Conservation (phyloP, 805 yeast genomes). For the Nakazawaea ishiwadae region DNA sequence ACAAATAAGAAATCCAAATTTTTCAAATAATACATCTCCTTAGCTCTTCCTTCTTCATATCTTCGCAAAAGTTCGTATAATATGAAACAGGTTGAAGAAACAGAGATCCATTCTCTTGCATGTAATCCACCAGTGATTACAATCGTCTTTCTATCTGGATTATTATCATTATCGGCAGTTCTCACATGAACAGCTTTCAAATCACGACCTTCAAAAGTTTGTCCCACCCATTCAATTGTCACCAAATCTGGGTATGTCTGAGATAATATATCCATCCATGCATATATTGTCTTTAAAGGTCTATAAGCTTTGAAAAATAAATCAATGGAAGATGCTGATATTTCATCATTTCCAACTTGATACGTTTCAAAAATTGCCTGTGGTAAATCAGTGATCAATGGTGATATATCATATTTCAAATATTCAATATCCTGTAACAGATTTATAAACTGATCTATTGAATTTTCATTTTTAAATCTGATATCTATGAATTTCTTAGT, state of each 20-base stretch:
- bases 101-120: slow-evolving; percentile 87
- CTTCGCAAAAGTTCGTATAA: slow-evolving; percentile 42
- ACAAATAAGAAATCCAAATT: slow-evolving; percentile 68
- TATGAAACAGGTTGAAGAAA: slow-evolving; percentile 60
- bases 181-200: slow-evolving; percentile 64
- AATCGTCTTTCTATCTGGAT: slow-evolving; percentile 48
- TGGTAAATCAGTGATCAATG: slow-evolving; percentile 53
- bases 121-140: slow-evolving; percentile 82
- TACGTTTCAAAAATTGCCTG: slow-evolving; percentile 52
- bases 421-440: slow-evolving; percentile 11
- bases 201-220: slow-evolving; percentile 69
- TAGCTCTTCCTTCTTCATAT: slow-evolving; percentile 34
- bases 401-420: slow-evolving; percentile 24
- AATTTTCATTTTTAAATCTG: slow-evolving; percentile 21
- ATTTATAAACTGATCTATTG: slow-evolving; percentile 18
- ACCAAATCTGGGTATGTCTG: slow-evolving; percentile 62
- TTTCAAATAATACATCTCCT: slow-evolving; percentile 44
- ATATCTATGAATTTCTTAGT: slow-evolving; percentile 44
- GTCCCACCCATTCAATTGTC: slow-evolving; percentile 64
- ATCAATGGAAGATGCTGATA: slow-evolving; percentile 29
- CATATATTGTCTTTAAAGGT: slow-evolving; percentile 59
- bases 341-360: slow-evolving; percentile 11
- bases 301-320: slow-evolving; percentile 69
- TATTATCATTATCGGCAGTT: slow-evolving; percentile 31
- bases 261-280: slow-evolving; percentile 63